Conservation (phyloP, 257 asterid genomes). For the Gynochthodes officinalis region DNA sequence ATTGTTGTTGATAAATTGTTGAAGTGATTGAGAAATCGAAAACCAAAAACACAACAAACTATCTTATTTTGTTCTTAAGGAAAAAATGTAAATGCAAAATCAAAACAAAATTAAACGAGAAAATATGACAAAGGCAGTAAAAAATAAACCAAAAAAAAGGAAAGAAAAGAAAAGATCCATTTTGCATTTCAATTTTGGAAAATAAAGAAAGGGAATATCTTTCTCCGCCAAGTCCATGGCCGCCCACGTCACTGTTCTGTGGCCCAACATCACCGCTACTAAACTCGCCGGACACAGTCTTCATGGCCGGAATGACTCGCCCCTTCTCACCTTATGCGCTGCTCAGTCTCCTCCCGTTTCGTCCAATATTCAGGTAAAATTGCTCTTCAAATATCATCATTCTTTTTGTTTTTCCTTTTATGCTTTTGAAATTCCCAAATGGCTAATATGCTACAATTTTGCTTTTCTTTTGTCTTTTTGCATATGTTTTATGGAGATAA, state of each 20-base stretch:
- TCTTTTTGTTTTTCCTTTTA: neutral
- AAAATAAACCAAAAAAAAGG: too few species aligned
- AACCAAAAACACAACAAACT: too few species aligned
- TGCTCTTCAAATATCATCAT: neutral
- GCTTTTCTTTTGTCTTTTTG: neutral
- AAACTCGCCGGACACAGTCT: conserved; percentile 26
- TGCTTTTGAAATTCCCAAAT: neutral
- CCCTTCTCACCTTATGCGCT: conserved; percentile 35
- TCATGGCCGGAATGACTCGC: conserved; percentile 29
- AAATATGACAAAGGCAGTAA: too few species aligned
- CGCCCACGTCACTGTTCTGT: conserved; percentile 46
- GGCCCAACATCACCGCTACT: conserved; percentile 42
- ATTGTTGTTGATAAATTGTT: too few species aligned
- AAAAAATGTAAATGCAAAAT: too few species aligned
- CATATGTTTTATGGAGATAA: neutral
- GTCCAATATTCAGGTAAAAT: conserved; percentile 63
- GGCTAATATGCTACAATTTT: neutral
- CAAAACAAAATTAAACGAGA: too few species aligned
- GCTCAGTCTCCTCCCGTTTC: conserved; percentile 45
- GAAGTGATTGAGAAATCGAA: too few species aligned
- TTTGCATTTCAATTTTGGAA: too few species aligned
- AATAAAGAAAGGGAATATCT: neutral
- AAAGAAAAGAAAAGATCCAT: too few species aligned
- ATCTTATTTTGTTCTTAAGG: too few species aligned
- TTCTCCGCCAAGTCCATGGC: conserved; percentile 35